phyloP scores from a whole-genome alignment of 2,329 filamentous ascomycete genomes.

The Xylariaceae sp. region DNA sequence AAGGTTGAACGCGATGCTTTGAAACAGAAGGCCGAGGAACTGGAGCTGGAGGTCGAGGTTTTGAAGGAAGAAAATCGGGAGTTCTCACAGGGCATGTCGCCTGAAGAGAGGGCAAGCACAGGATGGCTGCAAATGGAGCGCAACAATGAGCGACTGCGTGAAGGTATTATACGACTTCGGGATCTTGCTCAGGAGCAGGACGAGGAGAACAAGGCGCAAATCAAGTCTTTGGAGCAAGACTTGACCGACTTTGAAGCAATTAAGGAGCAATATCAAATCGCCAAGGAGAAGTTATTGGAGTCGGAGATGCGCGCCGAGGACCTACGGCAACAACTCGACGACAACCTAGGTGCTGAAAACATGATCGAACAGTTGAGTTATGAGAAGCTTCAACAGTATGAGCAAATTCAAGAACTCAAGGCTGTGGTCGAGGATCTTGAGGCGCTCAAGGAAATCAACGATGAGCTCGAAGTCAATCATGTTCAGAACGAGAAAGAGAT shows the following conservation, averaged over 20 bases:
- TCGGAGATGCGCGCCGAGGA: conserved; percentile 75
- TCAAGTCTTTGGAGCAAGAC: conserved; percentile 68
- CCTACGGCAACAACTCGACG: conserved; percentile 84
- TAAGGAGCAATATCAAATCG: conserved; percentile 64
- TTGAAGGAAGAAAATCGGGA: conserved; percentile 82
- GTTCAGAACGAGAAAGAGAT: conserved; percentile 90
- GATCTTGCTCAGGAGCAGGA: conserved; percentile 86
- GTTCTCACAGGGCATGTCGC: conserved; percentile 74
- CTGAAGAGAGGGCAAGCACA: conserved; percentile 79
- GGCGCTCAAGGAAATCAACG: conserved; percentile 83
- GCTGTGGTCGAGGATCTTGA: conserved; percentile 82
- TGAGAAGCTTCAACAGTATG: conserved; percentile 75
- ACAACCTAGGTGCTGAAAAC: conserved; percentile 79
- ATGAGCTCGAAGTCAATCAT: conserved; percentile 91
- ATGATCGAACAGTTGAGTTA: conserved; percentile 91
- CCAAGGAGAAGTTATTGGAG: conserved; percentile 67
- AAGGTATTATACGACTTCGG: conserved; percentile 76
- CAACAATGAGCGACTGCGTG: conserved; percentile 79
- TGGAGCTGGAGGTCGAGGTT: conserved; percentile 83
- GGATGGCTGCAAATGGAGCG: conserved; percentile 90
- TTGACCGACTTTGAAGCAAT: conserved; percentile 60
- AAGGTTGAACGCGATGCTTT: conserved; percentile 76
- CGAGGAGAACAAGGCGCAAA: conserved; percentile 68
- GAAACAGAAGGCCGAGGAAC: conserved; percentile 72
- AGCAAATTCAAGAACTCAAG: conserved; percentile 78